phyloP scores from a whole-genome alignment of 805 yeast species.

The Wickerhamiella occidentalis region DNA sequence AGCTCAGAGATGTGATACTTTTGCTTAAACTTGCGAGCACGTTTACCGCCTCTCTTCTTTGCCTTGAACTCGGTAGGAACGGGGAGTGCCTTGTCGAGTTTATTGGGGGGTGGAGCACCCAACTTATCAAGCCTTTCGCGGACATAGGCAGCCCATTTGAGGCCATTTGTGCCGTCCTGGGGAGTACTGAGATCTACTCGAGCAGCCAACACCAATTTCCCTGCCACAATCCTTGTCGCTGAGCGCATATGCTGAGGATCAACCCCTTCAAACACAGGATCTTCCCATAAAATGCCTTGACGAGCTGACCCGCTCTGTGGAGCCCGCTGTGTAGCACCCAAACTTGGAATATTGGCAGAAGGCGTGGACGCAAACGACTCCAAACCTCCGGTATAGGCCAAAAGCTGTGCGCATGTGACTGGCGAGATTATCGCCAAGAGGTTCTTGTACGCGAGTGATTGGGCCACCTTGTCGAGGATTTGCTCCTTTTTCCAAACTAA shows the following conservation, averaged over 20 bases:
- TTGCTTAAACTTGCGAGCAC: slow-evolving; percentile 69
- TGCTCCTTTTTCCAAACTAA: neutral
- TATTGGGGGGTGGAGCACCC: slow-evolving; percentile 61
- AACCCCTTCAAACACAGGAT: slow-evolving; percentile 13
- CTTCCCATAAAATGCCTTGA: slow-evolving; percentile 11
- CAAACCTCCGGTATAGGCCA: slow-evolving; percentile 60
- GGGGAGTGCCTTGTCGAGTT: slow-evolving; percentile 52
- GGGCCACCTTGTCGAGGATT: slow-evolving; percentile 31
- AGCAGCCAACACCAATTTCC: slow-evolving; percentile 70
- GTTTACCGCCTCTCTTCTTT: slow-evolving; percentile 75
- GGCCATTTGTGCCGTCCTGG: slow-evolving; percentile 43
- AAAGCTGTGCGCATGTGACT: slow-evolving; percentile 55
- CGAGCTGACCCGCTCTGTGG: slow-evolving; percentile 5
- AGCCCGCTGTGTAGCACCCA: slow-evolving; percentile 26
- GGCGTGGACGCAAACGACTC: slow-evolving; percentile 55
- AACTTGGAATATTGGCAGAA: slow-evolving; percentile 72
- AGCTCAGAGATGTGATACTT: slow-evolving; percentile 70
- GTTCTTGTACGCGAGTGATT: slow-evolving; percentile 42
- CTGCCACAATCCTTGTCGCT: slow-evolving; percentile 68
- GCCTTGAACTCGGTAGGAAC: slow-evolving; percentile 64
- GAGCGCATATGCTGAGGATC: slow-evolving; percentile 35
- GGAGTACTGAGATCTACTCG: slow-evolving; percentile 49
- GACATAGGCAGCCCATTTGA: slow-evolving; percentile 48
- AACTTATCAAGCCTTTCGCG: slow-evolving; percentile 53
- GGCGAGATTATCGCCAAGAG: slow-evolving; percentile 61